Conservation (phyloP, 2,329 filamentous ascomycete genomes). For the Aspergillus tubingensis region DNA sequence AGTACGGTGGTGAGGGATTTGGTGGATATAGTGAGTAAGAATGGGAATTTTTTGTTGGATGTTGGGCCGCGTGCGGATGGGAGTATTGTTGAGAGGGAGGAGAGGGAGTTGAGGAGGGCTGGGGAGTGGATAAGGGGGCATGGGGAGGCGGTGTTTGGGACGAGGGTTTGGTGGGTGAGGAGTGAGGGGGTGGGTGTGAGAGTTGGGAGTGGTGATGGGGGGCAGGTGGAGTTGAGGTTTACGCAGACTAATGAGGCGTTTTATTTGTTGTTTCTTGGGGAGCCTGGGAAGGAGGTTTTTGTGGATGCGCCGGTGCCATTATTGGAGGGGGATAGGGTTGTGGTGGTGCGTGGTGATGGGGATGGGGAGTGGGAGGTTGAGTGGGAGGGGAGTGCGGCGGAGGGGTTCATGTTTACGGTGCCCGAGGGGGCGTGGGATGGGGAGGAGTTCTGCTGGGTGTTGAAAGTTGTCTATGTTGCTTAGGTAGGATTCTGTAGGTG, state of each 20-base stretch:
- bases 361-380: background rate
- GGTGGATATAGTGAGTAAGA: constrained; percentile 57
- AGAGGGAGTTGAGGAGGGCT: constrained; percentile 51
- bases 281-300: constrained; percentile 47
- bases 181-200: constrained; percentile 37
- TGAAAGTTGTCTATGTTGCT: constrained; percentile 1
- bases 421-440: background rate
- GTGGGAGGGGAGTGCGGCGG: background rate
- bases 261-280: constrained; percentile 52
- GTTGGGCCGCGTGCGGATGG: constrained; percentile 60
- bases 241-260: constrained; percentile 57
- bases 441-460: background rate
- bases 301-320: constrained; percentile 49
- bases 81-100: constrained; percentile 53
- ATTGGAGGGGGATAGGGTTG: constrained; percentile 50
- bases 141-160: constrained; percentile 59
- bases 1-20: constrained; percentile 50
- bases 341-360: constrained; percentile 41
- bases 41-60: constrained; percentile 60
- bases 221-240: constrained; percentile 46
- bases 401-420: background rate
- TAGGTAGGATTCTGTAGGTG: background rate
- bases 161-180: constrained; percentile 56
- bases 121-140: constrained; percentile 58
- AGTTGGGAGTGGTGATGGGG: constrained; percentile 18